phyloP scores from a whole-genome alignment of 2,329 filamentous ascomycete species.

The Epicoccum nigrum region DNA sequence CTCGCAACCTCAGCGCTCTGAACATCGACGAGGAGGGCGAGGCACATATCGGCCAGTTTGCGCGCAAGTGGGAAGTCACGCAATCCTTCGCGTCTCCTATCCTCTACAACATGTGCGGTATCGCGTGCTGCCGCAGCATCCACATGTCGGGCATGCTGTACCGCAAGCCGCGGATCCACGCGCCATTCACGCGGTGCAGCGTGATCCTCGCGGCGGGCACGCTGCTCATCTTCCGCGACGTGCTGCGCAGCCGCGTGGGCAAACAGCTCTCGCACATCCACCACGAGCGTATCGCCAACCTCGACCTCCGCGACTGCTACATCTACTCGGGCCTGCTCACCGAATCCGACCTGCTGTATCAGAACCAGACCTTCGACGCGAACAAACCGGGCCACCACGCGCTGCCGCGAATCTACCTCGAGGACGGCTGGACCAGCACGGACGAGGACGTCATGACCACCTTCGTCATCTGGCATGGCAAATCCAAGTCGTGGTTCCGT shows the following conservation, averaged over 20 bases:
- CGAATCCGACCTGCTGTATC: constrained; percentile 66
- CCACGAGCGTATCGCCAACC: constrained; percentile 63
- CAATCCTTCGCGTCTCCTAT: constrained; percentile 67
- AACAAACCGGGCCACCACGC: constrained; percentile 66
- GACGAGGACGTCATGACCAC: constrained; percentile 71
- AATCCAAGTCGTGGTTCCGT: constrained; percentile 62
- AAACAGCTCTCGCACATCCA: constrained; percentile 65
- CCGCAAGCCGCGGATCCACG: constrained; percentile 67
- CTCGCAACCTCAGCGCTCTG: constrained; percentile 63
- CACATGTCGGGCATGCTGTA: constrained; percentile 67
- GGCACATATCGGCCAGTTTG: constrained; percentile 69
- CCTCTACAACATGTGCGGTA: constrained; percentile 72
- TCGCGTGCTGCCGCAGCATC: constrained; percentile 66
- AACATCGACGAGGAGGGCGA: constrained; percentile 71
- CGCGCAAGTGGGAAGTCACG: constrained; percentile 71
- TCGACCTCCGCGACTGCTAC: constrained; percentile 68
- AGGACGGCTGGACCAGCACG: constrained; percentile 65
- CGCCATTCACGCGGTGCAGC: constrained; percentile 65
- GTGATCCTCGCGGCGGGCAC: constrained; percentile 67
- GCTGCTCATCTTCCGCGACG: constrained; percentile 67
- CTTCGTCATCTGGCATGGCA: constrained; percentile 70
- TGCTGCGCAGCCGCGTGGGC: constrained; percentile 61
- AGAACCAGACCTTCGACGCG: constrained; percentile 68
- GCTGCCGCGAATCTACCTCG: constrained; percentile 64
- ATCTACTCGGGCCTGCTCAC: constrained; percentile 69